Conservation (phyloP, 2,329 filamentous ascomycete genomes). For the Alternaria arborescens region DNA sequence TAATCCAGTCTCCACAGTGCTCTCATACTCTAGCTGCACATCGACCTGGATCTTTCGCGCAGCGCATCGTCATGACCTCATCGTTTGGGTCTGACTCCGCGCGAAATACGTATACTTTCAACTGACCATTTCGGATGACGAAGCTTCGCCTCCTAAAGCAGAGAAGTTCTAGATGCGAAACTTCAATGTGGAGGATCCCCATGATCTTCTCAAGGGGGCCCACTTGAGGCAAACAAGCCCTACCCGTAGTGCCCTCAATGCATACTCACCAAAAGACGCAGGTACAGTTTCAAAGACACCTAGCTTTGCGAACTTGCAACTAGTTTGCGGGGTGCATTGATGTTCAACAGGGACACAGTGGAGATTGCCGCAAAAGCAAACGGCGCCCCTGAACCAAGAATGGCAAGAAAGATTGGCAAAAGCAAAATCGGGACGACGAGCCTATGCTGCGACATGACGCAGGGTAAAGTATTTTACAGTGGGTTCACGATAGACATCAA, state of each 20-base stretch:
- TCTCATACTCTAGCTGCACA: not conserved
- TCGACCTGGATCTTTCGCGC: not conserved
- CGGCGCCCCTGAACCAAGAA: conserved; percentile 1
- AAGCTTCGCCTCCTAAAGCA: not conserved
- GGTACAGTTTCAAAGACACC: conserved; percentile 5
- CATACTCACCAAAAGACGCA: not conserved
- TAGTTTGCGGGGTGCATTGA: conserved; percentile 2
- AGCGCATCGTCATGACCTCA: not conserved
- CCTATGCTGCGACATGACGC: not conserved
- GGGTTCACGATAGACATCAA: not conserved
- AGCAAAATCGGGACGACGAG: not conserved
- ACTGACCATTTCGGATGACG: not conserved
- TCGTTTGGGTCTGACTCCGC: not conserved
- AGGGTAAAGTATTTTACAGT: not conserved
- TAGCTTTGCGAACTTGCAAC: not conserved
- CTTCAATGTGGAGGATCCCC: not conserved
- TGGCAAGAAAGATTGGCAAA: not conserved
- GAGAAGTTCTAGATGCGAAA: not conserved
- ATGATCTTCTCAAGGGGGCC: not conserved
- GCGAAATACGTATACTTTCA: not conserved
- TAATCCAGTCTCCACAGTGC: not conserved
- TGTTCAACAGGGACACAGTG: conserved; percentile 4
- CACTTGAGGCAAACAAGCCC: conserved; percentile 1
- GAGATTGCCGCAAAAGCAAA: conserved; percentile 1
- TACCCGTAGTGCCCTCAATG: not conserved